Percentiles rank a stretch among this genome's conserved stretches.
Evolutionary conservation across 371 early-diverging fungal species (phyloP).

Genomic region (Blakeslea trispora): DNA sequence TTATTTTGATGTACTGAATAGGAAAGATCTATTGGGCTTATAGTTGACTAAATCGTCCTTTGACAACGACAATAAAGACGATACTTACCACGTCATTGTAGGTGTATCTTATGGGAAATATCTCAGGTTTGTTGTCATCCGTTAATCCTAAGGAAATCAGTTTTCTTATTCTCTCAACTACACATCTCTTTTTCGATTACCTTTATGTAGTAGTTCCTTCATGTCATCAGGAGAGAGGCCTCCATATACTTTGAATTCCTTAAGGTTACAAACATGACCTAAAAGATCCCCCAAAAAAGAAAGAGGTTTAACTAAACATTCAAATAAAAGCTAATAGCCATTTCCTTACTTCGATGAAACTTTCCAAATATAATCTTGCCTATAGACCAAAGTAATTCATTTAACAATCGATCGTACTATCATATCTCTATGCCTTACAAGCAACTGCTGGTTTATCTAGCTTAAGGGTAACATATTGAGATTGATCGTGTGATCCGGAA

Average conservation of each 20-base stretch:
- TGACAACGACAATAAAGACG: background rate
- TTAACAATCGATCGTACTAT: background rate
- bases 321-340: too few relatives aligned
- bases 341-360: conserved; percentile 86
- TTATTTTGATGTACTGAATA: conserved; percentile 90
- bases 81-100: conserved; percentile 54
- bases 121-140: conserved; percentile 91
- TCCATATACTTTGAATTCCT: conserved; percentile 94
- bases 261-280: conserved; percentile 96
- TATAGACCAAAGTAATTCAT: conserved; percentile 23
- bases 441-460: conserved; percentile 69
- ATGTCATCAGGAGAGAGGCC: conserved; percentile 79
- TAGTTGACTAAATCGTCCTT: too few relatives aligned
- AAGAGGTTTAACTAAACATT: background rate
- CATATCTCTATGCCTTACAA: conserved; percentile 43
- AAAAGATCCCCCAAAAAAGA: background rate
- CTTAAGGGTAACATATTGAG: conserved; percentile 75
- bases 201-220: conserved; percentile 85
- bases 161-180: conserved; percentile 6
- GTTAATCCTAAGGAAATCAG: conserved; percentile 59
- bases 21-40: conserved; percentile 67
- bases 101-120: conserved; percentile 76
- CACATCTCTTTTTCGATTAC: too few relatives aligned
- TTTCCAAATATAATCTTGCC: conserved; percentile 95
- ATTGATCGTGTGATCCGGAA: conserved; percentile 69